Base-by-base conservation (phyloP, 305 asterid species). In the Fraxinus latifolia region DNA sequence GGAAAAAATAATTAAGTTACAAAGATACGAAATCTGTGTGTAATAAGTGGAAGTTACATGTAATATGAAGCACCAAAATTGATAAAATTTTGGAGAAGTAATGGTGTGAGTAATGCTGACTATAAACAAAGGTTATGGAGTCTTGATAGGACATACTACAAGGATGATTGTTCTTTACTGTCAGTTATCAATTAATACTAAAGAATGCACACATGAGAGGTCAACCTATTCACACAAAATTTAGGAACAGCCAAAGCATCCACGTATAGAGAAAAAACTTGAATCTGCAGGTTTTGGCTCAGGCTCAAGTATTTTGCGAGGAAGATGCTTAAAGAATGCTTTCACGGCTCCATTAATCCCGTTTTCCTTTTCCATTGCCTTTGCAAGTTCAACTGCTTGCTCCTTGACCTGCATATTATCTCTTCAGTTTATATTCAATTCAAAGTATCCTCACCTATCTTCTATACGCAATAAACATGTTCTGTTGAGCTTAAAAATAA, bases 341-440 rank as follows among this genome's bases (percentile, higher is more conserved):
- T 87, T 94, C 77, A 96, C 99, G 5, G 98, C 99, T 82, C 99
- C 99, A 0, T 91, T 78, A 73, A 96, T 96, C 53, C 99, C 98
- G 34, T 96, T 98, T 90, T 96, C 99, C 79, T 88, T 83, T 88
- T 96, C 97, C 99, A 94, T 96, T 27, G 91, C 97, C 89, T 92
- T 93, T 25, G 98, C 94, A 79, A 94, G 97, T 74, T 88, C 90
- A 29, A 94, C 84, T 2, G 98, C 99, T 1, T 87, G 90, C 90
- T 94, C 92, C 91, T 94, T 96, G 31, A 96, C 98, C 98, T 96
- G 91, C 84, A 79, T 33, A 55, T 78, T 34, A 15, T 50, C 90
- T 50, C 79, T 50, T 19, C 68, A 29, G 83, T 80, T 85, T 37
- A 77, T 55, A 75, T 76, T 39, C 67, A 11, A 15, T 55, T 37